A percentile compares a stretch with the other conserved stretches of the same genome.
These are phyloP conservation scores for Xylaria bambusicola DNA, from an alignment of 495 filamentous ascomycete species.

Conservation along the genomic window DNA sequence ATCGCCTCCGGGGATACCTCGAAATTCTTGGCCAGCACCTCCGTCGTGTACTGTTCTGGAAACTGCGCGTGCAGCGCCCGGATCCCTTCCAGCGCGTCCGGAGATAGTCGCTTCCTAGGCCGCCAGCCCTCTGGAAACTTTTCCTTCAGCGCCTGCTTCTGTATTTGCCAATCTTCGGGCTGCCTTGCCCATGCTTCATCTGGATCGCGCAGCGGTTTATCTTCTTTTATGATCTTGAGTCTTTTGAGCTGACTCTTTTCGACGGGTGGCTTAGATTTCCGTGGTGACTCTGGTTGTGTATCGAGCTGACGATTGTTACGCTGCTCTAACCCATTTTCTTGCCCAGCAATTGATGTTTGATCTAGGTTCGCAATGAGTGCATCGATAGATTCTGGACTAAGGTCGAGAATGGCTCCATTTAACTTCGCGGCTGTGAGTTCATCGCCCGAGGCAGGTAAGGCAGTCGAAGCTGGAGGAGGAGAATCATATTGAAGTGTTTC, in stretches of 20 bases:
- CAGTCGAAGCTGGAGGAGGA: too few species aligned
- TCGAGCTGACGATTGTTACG: not conserved
- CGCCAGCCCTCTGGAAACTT: constrained; percentile 82
- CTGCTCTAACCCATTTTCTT: not conserved
- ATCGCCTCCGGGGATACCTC: constrained; percentile 84
- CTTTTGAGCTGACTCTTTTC: constrained; percentile 23
- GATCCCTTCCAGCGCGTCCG: constrained; percentile 86
- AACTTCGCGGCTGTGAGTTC: constrained; percentile 19
- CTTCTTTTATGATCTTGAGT: constrained; percentile 24
- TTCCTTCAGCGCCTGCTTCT: constrained; percentile 65
- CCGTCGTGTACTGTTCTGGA: constrained; percentile 73
- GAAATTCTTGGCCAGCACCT: constrained; percentile 75
- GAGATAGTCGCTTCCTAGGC: constrained; percentile 83
- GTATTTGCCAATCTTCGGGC: constrained; percentile 64
- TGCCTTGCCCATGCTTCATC: not conserved
- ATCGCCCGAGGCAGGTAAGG: constrained; percentile 4
- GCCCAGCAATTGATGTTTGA: not conserved
- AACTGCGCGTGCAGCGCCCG: constrained; percentile 72
- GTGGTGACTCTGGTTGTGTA: constrained; percentile 4
- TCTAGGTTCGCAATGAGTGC: constrained; percentile 18
- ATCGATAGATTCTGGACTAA: constrained; percentile 36
- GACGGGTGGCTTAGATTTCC: constrained; percentile 2
- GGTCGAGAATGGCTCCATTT: constrained; percentile 33
- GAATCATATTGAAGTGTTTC: too few species aligned
- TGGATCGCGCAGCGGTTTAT: not conserved